Evolutionary conservation across 2,329 filamentous ascomycete species (phyloP).

Genomic region (Talaromyces sp.): DNA sequence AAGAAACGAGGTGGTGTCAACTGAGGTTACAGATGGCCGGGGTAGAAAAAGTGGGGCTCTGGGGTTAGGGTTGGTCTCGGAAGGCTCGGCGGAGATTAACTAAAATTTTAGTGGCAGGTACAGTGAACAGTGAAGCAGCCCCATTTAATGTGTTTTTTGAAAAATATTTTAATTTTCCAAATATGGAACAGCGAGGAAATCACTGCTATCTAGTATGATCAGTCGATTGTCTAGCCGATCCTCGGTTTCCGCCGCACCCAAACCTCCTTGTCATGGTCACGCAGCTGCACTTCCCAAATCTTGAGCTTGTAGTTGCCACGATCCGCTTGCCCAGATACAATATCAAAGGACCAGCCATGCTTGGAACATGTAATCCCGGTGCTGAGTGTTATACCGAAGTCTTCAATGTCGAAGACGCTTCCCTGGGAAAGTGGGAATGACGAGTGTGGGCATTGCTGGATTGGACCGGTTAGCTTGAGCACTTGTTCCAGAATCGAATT

Average conservation of each 20-base stretch:
- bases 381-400: slow-evolving; percentile 50
- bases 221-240: slow-evolving; percentile 2
- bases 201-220: not conserved
- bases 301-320: slow-evolving; percentile 57
- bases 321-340: slow-evolving; percentile 59
- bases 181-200: not conserved
- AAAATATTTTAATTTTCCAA: too few species aligned
- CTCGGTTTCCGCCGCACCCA: slow-evolving; percentile 23
- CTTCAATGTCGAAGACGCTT: slow-evolving; percentile 64
- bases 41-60: too few species aligned
- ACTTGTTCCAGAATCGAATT: slow-evolving; percentile 12
- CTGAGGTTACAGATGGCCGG: too few species aligned
- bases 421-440: slow-evolving; percentile 61
- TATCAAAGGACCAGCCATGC: slow-evolving; percentile 66
- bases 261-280: slow-evolving; percentile 31
- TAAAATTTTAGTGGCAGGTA: too few species aligned
- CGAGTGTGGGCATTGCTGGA: slow-evolving; percentile 61
- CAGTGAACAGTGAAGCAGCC: too few species aligned
- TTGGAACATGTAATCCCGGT: slow-evolving; percentile 62
- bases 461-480: slow-evolving; percentile 7
- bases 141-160: too few species aligned
- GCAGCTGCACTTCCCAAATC: slow-evolving; percentile 59
- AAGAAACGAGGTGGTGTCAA: too few species aligned
- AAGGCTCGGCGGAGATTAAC: too few species aligned
- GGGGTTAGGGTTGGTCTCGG: too few species aligned